phyloP scores from a whole-genome alignment of 1,284 basidiomycete species.

The Cutaneotrichosporon cutaneum region DNA sequence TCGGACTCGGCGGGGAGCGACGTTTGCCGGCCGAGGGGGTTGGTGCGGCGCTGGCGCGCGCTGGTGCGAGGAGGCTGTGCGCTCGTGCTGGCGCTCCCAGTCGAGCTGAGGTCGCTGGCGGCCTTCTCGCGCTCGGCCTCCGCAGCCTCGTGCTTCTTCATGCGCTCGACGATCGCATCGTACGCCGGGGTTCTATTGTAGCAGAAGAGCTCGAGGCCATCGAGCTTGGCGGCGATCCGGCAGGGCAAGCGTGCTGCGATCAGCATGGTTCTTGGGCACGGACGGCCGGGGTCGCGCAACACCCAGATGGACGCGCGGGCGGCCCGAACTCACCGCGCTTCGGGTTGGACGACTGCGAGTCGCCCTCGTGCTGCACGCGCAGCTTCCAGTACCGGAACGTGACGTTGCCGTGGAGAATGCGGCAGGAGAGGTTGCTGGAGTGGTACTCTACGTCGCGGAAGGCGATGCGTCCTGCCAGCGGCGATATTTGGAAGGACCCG shows the following conservation, averaged over 20 bases:
- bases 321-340: slow-evolving; percentile 35
- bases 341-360: slow-evolving; percentile 29
- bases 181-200: slow-evolving; percentile 86
- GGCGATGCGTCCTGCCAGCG: slow-evolving; percentile 79
- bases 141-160: slow-evolving; percentile 56
- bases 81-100: slow-evolving; percentile 10
- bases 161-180: slow-evolving; percentile 75
- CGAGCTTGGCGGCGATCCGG: slow-evolving; percentile 70
- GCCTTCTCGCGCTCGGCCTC: slow-evolving; percentile 1
- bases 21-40: slow-evolving; percentile 5
- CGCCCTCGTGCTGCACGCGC: slow-evolving; percentile 60
- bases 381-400: slow-evolving; percentile 92
- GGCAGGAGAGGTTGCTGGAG: slow-evolving; percentile 82
- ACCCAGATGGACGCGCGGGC: too few species aligned
- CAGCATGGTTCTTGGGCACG: not conserved
- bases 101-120: slow-evolving; percentile 4
- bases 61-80: not conserved
- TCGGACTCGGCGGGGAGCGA: not conserved
- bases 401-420: slow-evolving; percentile 75
- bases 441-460: slow-evolving; percentile 83
- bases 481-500: slow-evolving; percentile 81
- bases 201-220: slow-evolving; percentile 85
- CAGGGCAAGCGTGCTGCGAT: slow-evolving; percentile 61
- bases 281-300: not conserved
- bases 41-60: slow-evolving; percentile 10